Percentiles rank a stretch among this genome's conserved stretches.
These are phyloP conservation scores for Solanum chilense DNA, from an alignment of 257 asterid species.

Conservation along the genomic window DNA sequence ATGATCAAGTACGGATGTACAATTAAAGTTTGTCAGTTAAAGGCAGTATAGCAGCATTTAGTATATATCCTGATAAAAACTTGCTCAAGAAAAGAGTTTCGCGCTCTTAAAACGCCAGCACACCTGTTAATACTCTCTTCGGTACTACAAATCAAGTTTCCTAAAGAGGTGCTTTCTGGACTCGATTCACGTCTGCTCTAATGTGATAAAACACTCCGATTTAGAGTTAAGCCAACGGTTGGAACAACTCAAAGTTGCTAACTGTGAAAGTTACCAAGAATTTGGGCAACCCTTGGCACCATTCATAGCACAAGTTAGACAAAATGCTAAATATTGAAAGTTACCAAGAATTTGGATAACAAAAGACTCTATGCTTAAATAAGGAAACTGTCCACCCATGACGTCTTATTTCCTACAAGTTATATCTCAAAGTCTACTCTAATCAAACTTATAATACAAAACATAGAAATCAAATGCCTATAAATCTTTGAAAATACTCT, in stretches of 20 bases:
- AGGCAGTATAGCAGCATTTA: neutral
- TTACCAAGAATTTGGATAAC: neutral
- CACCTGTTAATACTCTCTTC: neutral
- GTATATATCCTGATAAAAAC: neutral
- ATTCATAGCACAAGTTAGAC: neutral
- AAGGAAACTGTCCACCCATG: neutral
- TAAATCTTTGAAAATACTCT: neutral
- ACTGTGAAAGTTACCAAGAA: neutral
- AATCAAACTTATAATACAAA: neutral
- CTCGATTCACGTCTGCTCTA: neutral
- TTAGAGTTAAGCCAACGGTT: neutral
- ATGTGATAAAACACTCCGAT: neutral
- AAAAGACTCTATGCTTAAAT: neutral
- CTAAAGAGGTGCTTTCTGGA: neutral
- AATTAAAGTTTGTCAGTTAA: neutral
- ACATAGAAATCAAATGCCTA: neutral
- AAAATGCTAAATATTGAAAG: neutral
- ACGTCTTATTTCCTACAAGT: neutral
- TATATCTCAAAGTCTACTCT: neutral
- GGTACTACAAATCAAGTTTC: neutral
- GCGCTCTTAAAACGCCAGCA: neutral
- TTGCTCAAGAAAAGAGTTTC: neutral
- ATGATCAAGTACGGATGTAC: neutral
- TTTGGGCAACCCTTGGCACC: neutral
- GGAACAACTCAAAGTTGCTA: neutral